Evolutionary conservation across 345 rosid species (phyloP).

Genomic region (Ceriops zippeliana): DNA sequence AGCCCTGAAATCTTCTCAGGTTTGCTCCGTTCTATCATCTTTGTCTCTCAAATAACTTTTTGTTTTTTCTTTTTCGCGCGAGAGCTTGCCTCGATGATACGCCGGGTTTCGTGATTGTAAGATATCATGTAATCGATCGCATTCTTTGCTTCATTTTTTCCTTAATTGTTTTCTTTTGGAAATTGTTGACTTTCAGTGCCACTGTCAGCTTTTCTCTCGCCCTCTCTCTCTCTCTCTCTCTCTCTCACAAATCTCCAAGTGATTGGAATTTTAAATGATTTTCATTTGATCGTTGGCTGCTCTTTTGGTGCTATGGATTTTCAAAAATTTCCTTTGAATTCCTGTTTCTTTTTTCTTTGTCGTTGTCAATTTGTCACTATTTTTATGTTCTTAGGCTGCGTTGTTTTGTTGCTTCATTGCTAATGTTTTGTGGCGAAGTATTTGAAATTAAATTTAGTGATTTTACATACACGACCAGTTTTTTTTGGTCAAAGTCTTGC

Average conservation of each 20-base stretch:
- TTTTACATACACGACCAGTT: no score
- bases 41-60: neutral
- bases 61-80: neutral
- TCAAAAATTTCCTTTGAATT: neutral
- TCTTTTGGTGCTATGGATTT: neutral
- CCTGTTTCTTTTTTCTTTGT: neutral
- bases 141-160: neutral
- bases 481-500: no score
- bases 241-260: no score
- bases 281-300: conserved; percentile 7
- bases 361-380: no score
- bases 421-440: neutral
- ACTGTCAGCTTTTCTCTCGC: no score
- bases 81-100: no score
- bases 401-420: no score
- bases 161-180: neutral
- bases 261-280: neutral
- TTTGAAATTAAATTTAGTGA: neutral
- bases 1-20: conserved; percentile 29
- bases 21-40: conserved; percentile 3
- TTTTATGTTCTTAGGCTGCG: neutral
- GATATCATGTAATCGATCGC: no score
- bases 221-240: no score
- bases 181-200: neutral
- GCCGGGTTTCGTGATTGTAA: no score